phyloP scores from a whole-genome alignment of 371 early-diverging fungal species.

The Batrachochytrium dendrobatidis region DNA sequence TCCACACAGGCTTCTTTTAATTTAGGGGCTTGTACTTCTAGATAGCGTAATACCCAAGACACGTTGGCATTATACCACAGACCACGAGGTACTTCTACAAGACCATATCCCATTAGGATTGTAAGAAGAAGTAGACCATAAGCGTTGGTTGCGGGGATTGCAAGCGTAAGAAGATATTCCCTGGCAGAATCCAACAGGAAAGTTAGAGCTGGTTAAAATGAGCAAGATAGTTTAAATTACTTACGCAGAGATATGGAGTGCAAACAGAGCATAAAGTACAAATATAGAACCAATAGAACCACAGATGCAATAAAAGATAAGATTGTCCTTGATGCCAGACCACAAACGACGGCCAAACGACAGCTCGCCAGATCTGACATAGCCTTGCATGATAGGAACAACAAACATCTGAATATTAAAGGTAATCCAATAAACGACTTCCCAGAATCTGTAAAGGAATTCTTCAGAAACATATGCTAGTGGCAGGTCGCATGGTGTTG shows the following conservation, averaged over 20 bases:
- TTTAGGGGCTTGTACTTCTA: conserved; percentile 60
- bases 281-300: conserved; percentile 53
- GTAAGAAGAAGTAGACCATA: conserved; percentile 86
- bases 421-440: conserved; percentile 81
- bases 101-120: conserved; percentile 85
- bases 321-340: conserved; percentile 67
- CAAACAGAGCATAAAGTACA: conserved; percentile 55
- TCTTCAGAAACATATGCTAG: conserved; percentile 61
- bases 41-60: conserved; percentile 49
- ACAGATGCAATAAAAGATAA: conserved; percentile 66
- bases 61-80: conserved; percentile 68
- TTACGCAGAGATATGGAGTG: conserved; percentile 37
- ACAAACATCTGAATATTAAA: conserved; percentile 81
- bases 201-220: neutral
- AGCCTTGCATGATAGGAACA: conserved; percentile 79
- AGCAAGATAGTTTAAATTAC: neutral
- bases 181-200: conserved; percentile 30
- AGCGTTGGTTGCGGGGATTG: conserved; percentile 90
- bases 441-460: conserved; percentile 75
- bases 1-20: conserved; percentile 71
- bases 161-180: conserved; percentile 61
- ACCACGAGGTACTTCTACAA: conserved; percentile 79
- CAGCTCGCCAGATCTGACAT: conserved; percentile 80
- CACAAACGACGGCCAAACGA: conserved; percentile 51
- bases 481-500: conserved; percentile 62